Percentiles rank a stretch among this genome's conserved stretches.
Evolutionary conservation across 192 early-diverging fungal species (phyloP).

Genomic region (Globomyces pollinis-pini): DNA sequence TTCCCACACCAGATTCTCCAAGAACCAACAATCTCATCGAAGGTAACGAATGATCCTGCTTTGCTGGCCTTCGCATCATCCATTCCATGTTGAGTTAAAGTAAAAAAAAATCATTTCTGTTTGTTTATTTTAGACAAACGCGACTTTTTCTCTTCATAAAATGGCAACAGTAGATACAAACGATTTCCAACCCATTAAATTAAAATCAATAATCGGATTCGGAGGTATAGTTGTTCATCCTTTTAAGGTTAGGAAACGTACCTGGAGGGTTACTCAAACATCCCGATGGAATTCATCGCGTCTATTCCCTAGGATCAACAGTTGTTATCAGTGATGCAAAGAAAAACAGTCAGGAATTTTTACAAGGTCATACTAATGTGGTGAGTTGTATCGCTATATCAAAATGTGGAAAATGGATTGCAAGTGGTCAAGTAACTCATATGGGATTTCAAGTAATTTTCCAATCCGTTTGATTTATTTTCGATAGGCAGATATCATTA

Average conservation of each 20-base stretch:
- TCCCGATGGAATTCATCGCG: constrained; percentile 42
- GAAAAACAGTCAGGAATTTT: constrained; percentile 41
- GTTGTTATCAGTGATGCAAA: constrained; percentile 37
- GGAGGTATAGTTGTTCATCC: constrained; percentile 29
- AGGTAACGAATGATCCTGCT: neutral
- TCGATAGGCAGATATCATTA: constrained; percentile 49
- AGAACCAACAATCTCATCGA: neutral
- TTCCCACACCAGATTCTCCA: neutral
- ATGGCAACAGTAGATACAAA: neutral
- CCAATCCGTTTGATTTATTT: no score
- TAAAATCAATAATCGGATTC: constrained; percentile 46
- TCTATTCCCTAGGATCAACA: constrained; percentile 51
- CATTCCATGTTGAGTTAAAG: no score
- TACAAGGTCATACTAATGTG: constrained; percentile 51
- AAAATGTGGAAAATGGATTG: constrained; percentile 38
- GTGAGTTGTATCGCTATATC: constrained; percentile 44
- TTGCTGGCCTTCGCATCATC: no score
- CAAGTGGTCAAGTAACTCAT: constrained; percentile 51
- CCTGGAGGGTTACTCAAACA: constrained; percentile 41
- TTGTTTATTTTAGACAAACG: neutral
- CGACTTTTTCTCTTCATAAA: neutral
- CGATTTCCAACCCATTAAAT: constrained; percentile 14
- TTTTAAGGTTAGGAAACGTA: constrained; percentile 28
- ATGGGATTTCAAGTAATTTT: constrained; percentile 53
- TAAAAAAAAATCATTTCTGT: constrained; percentile 1